These are phyloP conservation scores for Barnettozyma populi DNA, from an alignment of 805 yeast species.

Conservation along the genomic window DNA sequence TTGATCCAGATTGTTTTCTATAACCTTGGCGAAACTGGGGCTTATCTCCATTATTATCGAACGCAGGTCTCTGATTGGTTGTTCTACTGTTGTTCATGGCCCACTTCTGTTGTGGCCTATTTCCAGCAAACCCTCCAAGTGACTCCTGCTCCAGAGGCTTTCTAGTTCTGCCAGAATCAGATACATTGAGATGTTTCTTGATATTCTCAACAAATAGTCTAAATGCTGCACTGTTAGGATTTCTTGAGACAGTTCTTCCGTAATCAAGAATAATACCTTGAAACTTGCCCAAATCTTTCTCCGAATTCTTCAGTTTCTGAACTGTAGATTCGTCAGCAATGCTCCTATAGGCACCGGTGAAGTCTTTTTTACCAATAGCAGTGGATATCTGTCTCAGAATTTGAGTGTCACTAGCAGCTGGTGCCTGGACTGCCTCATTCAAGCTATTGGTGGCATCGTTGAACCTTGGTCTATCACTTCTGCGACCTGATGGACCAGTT, in stretches of 20 bases:
- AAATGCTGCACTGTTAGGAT: neutral
- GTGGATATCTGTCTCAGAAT: neutral
- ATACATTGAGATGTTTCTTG: neutral
- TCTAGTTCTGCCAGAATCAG: constrained; percentile 1
- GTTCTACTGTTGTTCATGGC: constrained; percentile 3
- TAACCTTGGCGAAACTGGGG: constrained; percentile 6
- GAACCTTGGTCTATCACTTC: constrained; percentile 1
- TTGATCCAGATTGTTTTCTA: neutral
- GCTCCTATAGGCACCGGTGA: neutral
- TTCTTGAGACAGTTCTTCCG: constrained; percentile 1
- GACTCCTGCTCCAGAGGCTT: constrained; percentile 9
- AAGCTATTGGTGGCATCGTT: constrained; percentile 6
- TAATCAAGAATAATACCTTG: constrained; percentile 1
- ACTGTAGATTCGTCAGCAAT: neutral
- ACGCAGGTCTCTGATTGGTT: neutral
- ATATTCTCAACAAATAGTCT: constrained; percentile 1
- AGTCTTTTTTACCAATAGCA: neutral
- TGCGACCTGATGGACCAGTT: constrained; percentile 6
- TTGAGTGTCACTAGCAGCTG: neutral
- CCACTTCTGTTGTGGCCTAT: constrained; percentile 7
- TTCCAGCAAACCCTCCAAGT: constrained; percentile 2
- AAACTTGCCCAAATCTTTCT: neutral
- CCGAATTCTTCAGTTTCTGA: neutral
- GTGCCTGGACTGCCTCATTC: neutral
- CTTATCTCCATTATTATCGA: neutral